Base-by-base conservation (phyloP, 257 asterid genomes). In the Nicotiana otophora region DNA sequence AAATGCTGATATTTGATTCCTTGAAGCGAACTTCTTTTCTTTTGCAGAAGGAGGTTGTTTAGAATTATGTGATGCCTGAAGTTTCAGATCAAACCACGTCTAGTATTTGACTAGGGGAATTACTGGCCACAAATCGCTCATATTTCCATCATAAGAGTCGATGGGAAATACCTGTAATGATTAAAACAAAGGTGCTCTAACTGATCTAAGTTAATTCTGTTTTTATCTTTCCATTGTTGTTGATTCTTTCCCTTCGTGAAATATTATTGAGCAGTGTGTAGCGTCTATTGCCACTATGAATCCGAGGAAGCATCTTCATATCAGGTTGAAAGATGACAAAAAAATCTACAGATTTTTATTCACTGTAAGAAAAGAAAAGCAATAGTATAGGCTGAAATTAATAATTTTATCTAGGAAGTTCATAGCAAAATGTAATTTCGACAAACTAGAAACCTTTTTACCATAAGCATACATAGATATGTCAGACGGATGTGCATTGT, bases 91-190 rank as follows among this genome's bases (percentile, higher is more conserved):
- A 31, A 16, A 30, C 79, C 26, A 65, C 60, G 23, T 23, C 53
- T 64, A 53, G 53, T 20, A 65, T 19, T 53, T 58, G 23, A 83
- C 77, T 23, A 36, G n/a, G 72, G 85, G 83, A 10, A 66, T 7
- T 57, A 77, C 33, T 77, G 85, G 85, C 34, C 51, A 42, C 33
- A 64, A 4, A 58, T 83, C 33, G 46, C 78, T 46, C 78, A 77
- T 26, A 51, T 83, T 34, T 46, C 82, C 57, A 11, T 3, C 77
- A 31, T 82, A 3, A 0, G 0, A 1, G 20, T 62, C 5, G 30
- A 62, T 30, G 4, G 1, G 16, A 3, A 19, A 2, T 62, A 46
- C 15, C 55, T 19, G 31, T 54, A 2, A 12, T 48, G 67, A 67
- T 67, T 33, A 16, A 33, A 31, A 67, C 6, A 10, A 31, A 67